Base-by-base conservation (phyloP, 106 monocot genomes). In the Amphibolis antarctica region DNA sequence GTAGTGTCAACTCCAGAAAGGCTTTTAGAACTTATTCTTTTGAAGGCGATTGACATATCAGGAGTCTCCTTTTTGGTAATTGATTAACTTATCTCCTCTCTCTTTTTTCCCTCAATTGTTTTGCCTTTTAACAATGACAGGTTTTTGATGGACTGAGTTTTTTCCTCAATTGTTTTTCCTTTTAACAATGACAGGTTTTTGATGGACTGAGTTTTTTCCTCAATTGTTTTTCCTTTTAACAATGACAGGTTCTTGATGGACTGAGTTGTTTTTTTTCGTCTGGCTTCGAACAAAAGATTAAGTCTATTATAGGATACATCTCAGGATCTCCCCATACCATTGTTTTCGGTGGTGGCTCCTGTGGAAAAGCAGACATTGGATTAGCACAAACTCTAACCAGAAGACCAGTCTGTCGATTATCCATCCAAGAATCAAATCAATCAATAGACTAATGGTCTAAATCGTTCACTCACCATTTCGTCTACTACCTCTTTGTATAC, bases 1-100 rank as follows among this genome's bases (percentile, higher is more conserved):
- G 58, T 98, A 63, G 52, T 98, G 46, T 78, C 86, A 11, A 90
- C 96, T 26, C 89, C 94, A 14, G 84, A 82, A 17, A 75, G 96
- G 72, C 81, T 98, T 54, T 80, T 85, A 46, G 84, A 90, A 31
- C 86, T 98, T 74, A 57, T 86, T 64, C 69, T 77, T 10, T 23
- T 78, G 17, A 71, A 47, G 46, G 87, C 96, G 0, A 67, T 98
- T 56, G 87, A 98, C 67, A 79, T 98, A 46, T 87, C 96, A 51
- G 58, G 64, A 42, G 78, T 77, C 28, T 80, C 87, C 25, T 48
- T 98, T 19, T 26, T 90, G 82, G 96, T 98, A 72, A 76, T 17
- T 53, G 11, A 53, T 19, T 10, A 0, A 1, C 3, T 10, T 2
- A 53, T 22, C 22, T 24, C 12, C 11, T 9, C n/a, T 24, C 20